Percentiles rank a stretch among this genome's conserved stretches.
Evolutionary conservation across 768 basidiomycete species (phyloP).

Genomic region (Amyloporia xantha): DNA sequence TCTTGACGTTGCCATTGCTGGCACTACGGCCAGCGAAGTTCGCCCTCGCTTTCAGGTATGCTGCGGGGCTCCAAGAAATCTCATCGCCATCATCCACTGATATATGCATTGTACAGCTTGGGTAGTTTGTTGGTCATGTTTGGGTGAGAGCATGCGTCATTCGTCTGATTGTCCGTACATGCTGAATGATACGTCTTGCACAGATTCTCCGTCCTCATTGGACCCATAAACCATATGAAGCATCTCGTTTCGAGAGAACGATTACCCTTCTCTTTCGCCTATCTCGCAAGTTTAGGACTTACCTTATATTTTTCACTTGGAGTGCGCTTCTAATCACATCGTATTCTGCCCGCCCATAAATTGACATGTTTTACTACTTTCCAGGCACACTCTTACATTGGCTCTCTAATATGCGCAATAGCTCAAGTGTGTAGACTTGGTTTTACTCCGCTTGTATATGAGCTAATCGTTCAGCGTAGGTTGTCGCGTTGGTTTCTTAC

Average conservation of each 20-base stretch:
- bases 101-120: conserved; percentile 38
- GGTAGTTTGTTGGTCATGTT: conserved; percentile 95
- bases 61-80: conserved; percentile 1
- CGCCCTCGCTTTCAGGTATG: conserved; percentile 77
- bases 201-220: conserved; percentile 81
- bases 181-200: background rate
- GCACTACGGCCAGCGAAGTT: conserved; percentile 83
- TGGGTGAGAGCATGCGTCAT: conserved; percentile 44
- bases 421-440: conserved; percentile 55
- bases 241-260: conserved; percentile 80
- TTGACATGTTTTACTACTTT: background rate
- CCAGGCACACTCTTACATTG: conserved; percentile 79
- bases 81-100: background rate
- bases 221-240: conserved; percentile 88
- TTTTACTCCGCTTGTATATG: background rate
- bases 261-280: conserved; percentile 77
- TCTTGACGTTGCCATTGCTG: conserved; percentile 71
- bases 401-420: conserved; percentile 75
- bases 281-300: conserved; percentile 74
- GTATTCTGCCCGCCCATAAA: too few species aligned
- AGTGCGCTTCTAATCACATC: conserved; percentile 38
- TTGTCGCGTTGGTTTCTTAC: conserved; percentile 81
- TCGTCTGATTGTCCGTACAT: conserved; percentile 17
- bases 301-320: conserved; percentile 92
- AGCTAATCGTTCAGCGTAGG: conserved; percentile 30